Base-by-base conservation (phyloP, 1,284 basidiomycete genomes). In the Microbotryum scabiosae region DNA sequence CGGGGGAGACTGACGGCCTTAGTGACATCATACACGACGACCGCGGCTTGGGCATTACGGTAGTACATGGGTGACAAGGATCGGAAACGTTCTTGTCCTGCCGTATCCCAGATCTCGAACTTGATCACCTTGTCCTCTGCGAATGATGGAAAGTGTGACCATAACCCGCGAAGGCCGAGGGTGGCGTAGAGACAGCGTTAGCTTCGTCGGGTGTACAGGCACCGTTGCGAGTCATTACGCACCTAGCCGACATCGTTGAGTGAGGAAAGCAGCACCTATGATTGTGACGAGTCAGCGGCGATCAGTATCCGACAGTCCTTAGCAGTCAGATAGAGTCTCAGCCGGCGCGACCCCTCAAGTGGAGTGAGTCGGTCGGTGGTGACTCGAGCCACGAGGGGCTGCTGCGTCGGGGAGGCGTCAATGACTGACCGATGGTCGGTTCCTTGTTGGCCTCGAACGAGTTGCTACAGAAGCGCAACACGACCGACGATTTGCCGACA, bases 401-500 rank as follows among this genome's bases (percentile, higher is more conserved):
- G 30, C 30, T 30, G 9, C 30, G 8, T 30, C 30, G 36, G 36
- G 36, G 36, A 16, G 36, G 36, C 36, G 36, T 7, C n/a, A 20
- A 5, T 10, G 4, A 93, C 54, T 92, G 91, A 54, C 94, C 96
- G 73, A 98, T 99, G 23, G 96, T 99, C 16, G 96, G 96, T 74
- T 96, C 92, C 78, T 94, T 93, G 82, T 94, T 93, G 65, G 88
- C 84, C 76, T 93, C 90, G 76, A 94, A 96, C 75, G 94, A 91
- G 78, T 94, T 90, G 74, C 87, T 74, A 75, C 97, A 93, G 75
- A 99, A 99, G 76, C 96, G 87, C 64, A 98, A 84, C 46, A 98
- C 96, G 61, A 99, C 86, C 28, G 93, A 97, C n/a, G 93, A 97
- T 80, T 99, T 99, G 67, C 96, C 96, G 59, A 99, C 96, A 61